Conservation (phyloP, 805 yeast species). For the Pichia sporocuriosa region DNA sequence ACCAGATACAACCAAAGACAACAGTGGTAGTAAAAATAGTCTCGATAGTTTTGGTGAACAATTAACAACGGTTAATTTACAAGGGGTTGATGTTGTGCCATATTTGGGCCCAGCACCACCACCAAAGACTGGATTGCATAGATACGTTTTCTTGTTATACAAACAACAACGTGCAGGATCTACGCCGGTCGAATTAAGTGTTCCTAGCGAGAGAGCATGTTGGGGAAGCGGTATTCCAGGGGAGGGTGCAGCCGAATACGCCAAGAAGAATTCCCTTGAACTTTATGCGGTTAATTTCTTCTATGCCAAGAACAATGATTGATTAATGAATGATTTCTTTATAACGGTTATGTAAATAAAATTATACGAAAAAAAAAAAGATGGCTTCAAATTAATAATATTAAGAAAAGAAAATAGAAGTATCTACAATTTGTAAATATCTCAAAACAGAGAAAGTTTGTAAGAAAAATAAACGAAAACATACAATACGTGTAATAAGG, state of each 20-base stretch:
- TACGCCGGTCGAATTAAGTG: constrained; percentile 31
- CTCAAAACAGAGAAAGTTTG: too few species aligned
- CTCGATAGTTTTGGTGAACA: constrained; percentile 10
- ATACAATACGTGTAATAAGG: too few species aligned
- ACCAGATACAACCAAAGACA: constrained; percentile 15
- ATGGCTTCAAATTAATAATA: too few species aligned
- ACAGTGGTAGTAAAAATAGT: not conserved
- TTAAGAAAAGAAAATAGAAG: too few species aligned
- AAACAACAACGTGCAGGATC: constrained; percentile 58
- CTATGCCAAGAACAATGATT: constrained; percentile 54
- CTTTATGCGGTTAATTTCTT: constrained; percentile 78
- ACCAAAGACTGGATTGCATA: constrained; percentile 73
- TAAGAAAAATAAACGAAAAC: too few species aligned
- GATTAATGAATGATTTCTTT: too few species aligned
- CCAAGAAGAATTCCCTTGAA: constrained; percentile 50
- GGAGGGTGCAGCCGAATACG: constrained; percentile 72
- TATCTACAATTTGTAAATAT: too few species aligned
- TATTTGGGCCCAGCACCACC: constrained; percentile 93
- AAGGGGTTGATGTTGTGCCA: constrained; percentile 41
- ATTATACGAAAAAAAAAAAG: too few species aligned
- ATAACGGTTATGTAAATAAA: too few species aligned
- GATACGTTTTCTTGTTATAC: constrained; percentile 73
- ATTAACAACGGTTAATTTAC: constrained; percentile 32
- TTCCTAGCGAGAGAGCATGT: constrained; percentile 50
- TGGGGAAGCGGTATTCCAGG: constrained; percentile 90